These are phyloP conservation scores for Aspergillus pseudotamarii DNA, from an alignment of 2,329 filamentous ascomycete genomes.

Conservation along the genomic window DNA sequence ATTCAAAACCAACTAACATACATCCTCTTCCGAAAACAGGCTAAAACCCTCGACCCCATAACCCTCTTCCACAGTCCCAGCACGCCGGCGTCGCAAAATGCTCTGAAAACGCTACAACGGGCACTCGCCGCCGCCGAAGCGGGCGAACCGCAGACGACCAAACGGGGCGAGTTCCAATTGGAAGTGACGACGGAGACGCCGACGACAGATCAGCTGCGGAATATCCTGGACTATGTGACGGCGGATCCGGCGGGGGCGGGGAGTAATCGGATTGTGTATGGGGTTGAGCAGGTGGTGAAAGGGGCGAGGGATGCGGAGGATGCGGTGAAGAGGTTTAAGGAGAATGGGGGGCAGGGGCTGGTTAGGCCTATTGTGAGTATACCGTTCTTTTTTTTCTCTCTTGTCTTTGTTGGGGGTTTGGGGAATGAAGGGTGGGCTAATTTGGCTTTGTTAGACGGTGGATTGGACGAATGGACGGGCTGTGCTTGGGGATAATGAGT, in stretches of 20 bases:
- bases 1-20: not conserved
- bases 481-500: slow-evolving; percentile 75
- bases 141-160: slow-evolving; percentile 69
- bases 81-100: slow-evolving; percentile 71
- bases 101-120: slow-evolving; percentile 78
- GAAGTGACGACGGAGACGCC: slow-evolving; percentile 79
- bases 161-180: slow-evolving; percentile 77
- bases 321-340: slow-evolving; percentile 76
- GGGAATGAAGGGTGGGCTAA: not conserved
- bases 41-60: slow-evolving; percentile 83
- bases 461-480: slow-evolving; percentile 94
- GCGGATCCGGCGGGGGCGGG: slow-evolving; percentile 56
- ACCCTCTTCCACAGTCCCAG: slow-evolving; percentile 92
- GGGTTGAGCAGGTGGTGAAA: slow-evolving; percentile 66
- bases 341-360: slow-evolving; percentile 66
- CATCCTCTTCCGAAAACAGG: slow-evolving; percentile 48
- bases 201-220: slow-evolving; percentile 79
- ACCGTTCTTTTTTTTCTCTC: slow-evolving; percentile 2
- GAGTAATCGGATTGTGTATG: slow-evolving; percentile 65
- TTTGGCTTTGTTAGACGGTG: slow-evolving; percentile 56
- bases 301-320: slow-evolving; percentile 75
- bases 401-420: slow-evolving; percentile 23
- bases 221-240: slow-evolving; percentile 71
- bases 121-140: slow-evolving; percentile 74
- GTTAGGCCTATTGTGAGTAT: slow-evolving; percentile 73